Evolutionary conservation across 192 early-diverging fungal species (phyloP).

Genomic region (Backusella parvicylindrica): DNA sequence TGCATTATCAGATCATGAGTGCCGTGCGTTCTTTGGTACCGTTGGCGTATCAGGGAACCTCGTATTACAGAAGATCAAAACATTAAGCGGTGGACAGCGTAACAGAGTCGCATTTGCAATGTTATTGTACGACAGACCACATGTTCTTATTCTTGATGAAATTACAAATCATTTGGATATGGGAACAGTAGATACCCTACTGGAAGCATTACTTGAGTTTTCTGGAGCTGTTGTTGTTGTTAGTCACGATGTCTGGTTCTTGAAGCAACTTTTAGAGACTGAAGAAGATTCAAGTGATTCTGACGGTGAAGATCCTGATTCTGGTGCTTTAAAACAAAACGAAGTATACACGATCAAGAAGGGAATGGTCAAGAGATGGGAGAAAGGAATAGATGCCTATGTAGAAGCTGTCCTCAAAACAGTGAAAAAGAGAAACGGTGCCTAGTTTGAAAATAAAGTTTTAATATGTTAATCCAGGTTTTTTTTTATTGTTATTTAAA

Average conservation of each 20-base stretch:
- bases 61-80: slow-evolving; percentile 55
- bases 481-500: too few species aligned
- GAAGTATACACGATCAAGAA: slow-evolving; percentile 24
- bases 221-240: slow-evolving; percentile 78
- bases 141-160: slow-evolving; percentile 75
- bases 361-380: slow-evolving; percentile 27
- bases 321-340: not conserved
- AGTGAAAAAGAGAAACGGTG: not conserved
- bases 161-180: slow-evolving; percentile 92
- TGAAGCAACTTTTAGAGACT: slow-evolving; percentile 56
- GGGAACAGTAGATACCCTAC: slow-evolving; percentile 73
- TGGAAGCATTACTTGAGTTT: slow-evolving; percentile 66
- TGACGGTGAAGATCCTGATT: slow-evolving; percentile 26
- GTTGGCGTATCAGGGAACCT: slow-evolving; percentile 70
- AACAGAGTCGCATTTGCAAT: slow-evolving; percentile 75
- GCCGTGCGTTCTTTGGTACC: slow-evolving; percentile 69
- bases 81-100: slow-evolving; percentile 81
- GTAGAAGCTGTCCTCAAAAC: slow-evolving; percentile 9
- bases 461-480: not conserved
- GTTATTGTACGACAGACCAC: slow-evolving; percentile 59
- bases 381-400: slow-evolving; percentile 30
- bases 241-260: slow-evolving; percentile 81
- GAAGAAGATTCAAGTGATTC: slow-evolving; percentile 40
- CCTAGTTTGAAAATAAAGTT: not conserved
- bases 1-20: slow-evolving; percentile 51